phyloP scores from a whole-genome alignment of 2,329 filamentous ascomycete species.

The Sarocladium strictum region DNA sequence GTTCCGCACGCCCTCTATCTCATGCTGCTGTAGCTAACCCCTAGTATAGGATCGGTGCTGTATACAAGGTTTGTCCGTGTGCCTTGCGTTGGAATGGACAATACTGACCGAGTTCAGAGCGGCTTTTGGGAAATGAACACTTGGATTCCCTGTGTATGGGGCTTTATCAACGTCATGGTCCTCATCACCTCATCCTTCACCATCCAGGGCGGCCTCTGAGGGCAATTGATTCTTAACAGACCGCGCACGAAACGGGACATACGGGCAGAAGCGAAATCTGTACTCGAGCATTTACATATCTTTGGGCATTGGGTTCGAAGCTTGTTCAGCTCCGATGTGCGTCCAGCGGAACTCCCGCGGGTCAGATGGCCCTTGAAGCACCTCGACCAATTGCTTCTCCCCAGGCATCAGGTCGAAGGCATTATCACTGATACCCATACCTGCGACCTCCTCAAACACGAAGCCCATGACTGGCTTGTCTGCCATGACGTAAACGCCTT shows the following conservation, averaged over 20 bases:
- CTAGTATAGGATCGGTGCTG: slow-evolving; percentile 60
- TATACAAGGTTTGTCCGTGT: slow-evolving; percentile 55
- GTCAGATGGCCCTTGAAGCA: neutral
- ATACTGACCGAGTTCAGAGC: neutral
- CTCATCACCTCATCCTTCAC: slow-evolving; percentile 84
- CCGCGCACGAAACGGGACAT: neutral
- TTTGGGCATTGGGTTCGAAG: slow-evolving; percentile 1
- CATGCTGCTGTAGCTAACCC: slow-evolving; percentile 13
- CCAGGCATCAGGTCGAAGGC: slow-evolving; percentile 53
- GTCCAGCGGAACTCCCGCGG: neutral
- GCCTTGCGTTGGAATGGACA: neutral
- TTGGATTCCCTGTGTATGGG: slow-evolving; percentile 90
- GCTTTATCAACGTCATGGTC: slow-evolving; percentile 73
- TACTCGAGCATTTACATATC: neutral
- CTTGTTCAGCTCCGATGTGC: neutral
- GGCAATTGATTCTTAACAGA: neutral
- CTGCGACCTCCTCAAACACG: slow-evolving; percentile 42
- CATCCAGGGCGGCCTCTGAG: slow-evolving; percentile 80
- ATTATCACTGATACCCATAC: slow-evolving; percentile 46
- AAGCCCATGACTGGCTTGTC: slow-evolving; percentile 51
- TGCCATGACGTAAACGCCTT: slow-evolving; percentile 19
- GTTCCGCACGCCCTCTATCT: slow-evolving; percentile 25
- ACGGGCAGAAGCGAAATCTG: neutral
- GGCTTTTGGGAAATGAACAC: slow-evolving; percentile 90
- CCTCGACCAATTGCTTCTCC: slow-evolving; percentile 18